Evolutionary conservation across 441 rosid species (phyloP).

Genomic region (Pelargonium cotyledonis): DNA sequence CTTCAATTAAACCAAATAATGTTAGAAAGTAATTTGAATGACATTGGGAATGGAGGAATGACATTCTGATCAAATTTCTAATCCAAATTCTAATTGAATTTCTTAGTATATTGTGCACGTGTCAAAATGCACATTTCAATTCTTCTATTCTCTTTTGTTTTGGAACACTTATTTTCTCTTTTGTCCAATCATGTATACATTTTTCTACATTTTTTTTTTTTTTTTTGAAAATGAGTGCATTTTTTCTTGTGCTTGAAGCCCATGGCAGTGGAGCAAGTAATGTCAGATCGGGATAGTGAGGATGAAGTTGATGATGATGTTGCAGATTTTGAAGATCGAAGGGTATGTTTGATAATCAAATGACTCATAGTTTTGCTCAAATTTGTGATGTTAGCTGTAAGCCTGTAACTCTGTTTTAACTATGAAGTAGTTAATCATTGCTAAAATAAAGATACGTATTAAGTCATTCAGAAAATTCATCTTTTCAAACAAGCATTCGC

Average conservation of each 20-base stretch:
- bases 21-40: no score
- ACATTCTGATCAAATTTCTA: no score
- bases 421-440: no score
- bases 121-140: background rate
- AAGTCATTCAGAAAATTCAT: background rate
- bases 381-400: no score
- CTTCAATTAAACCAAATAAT: no score
- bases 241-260: slow-evolving; percentile 31
- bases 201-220: background rate
- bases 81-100: background rate
- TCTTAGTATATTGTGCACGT: background rate
- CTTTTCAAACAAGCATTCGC: background rate
- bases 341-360: slow-evolving; percentile 49
- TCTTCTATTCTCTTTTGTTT: background rate
- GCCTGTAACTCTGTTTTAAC: no score
- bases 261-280: slow-evolving; percentile 39
- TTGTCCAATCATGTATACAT: background rate
- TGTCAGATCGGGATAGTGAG: slow-evolving; percentile 43
- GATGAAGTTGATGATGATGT: slow-evolving; percentile 46
- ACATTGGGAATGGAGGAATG: no score
- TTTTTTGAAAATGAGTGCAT: background rate
- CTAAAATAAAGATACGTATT: no score
- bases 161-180: background rate
- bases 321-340: slow-evolving; percentile 49
- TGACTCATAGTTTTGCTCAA: no score